Evolutionary conservation across 176 grass and related monocot species (phyloP).

Genomic region (Lolium multiflorum): DNA sequence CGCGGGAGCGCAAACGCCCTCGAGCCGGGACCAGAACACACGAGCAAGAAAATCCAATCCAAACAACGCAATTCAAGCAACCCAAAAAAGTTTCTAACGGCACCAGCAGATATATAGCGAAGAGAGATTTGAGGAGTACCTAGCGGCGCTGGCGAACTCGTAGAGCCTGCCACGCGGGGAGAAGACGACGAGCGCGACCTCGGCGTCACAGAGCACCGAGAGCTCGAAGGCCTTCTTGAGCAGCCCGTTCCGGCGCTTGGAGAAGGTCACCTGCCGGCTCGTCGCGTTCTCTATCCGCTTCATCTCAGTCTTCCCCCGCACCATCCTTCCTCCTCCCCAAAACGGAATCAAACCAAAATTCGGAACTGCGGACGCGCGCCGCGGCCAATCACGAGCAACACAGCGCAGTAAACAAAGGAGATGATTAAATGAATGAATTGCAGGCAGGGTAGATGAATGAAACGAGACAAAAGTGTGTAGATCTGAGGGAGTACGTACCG

Average conservation of each 20-base stretch:
- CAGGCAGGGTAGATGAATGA: not conserved
- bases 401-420: not conserved
- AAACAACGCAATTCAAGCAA: too few species aligned
- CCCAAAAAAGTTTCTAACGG: not conserved
- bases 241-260: constrained; percentile 84
- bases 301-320: constrained; percentile 62
- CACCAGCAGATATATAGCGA: not conserved
- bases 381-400: not conserved
- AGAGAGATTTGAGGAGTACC: constrained; percentile 32
- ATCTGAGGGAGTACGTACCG: constrained; percentile 50
- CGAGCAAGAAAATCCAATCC: too few species aligned
- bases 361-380: not conserved
- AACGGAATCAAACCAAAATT: not conserved
- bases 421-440: not conserved
- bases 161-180: constrained; percentile 86
- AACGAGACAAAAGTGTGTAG: constrained; percentile 24
- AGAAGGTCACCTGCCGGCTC: constrained; percentile 93
- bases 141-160: constrained; percentile 74
- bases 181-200: constrained; percentile 91
- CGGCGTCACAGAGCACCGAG: constrained; percentile 94
- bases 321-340: constrained; percentile 35
- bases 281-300: constrained; percentile 74
- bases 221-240: constrained; percentile 98
- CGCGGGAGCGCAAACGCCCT: too few species aligned
- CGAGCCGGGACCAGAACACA: too few species aligned